A percentile compares a stretch with the other conserved stretches of the same genome.
These are phyloP conservation scores for Exophiala xenobiotica DNA, from an alignment of 2,329 filamentous ascomycete species.

Conservation along the genomic window DNA sequence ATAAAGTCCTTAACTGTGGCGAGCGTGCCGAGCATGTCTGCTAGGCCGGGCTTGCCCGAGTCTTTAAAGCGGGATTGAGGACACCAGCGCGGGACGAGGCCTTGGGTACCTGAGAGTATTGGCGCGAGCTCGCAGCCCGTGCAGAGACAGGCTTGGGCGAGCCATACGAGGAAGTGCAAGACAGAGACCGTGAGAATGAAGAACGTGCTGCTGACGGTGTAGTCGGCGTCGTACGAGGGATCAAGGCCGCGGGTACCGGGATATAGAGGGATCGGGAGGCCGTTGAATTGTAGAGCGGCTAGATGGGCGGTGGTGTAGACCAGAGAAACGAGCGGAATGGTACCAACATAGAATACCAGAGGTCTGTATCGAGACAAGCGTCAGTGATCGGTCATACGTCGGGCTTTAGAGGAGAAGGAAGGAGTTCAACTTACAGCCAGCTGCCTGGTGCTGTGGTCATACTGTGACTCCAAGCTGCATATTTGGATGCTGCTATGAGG, in stretches of 20 bases:
- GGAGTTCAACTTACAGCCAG: constrained; percentile 24
- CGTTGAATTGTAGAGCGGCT: constrained; percentile 24
- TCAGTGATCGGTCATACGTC: not conserved
- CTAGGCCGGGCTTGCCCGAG: constrained; percentile 27
- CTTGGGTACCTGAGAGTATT: constrained; percentile 23
- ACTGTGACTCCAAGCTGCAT: constrained; percentile 24
- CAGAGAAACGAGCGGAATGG: constrained; percentile 22
- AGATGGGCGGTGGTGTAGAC: constrained; percentile 21
- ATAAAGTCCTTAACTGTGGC: constrained; percentile 23
- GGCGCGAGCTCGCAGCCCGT: constrained; percentile 27
- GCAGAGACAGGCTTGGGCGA: constrained; percentile 22
- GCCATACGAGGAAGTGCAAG: constrained; percentile 21
- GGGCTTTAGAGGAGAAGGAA: not conserved
- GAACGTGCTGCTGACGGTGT: constrained; percentile 18
- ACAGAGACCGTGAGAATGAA: constrained; percentile 20
- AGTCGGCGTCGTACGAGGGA: constrained; percentile 14
- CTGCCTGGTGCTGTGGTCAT: constrained; percentile 18
- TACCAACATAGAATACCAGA: constrained; percentile 23
- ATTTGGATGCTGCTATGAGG: constrained; percentile 26
- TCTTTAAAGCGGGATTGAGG: constrained; percentile 26
- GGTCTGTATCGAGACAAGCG: constrained; percentile 5
- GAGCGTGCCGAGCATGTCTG: constrained; percentile 57
- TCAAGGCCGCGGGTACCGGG: not conserved
- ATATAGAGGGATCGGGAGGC: constrained; percentile 15
- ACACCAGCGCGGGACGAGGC: constrained; percentile 24